Conservation (phyloP, 1,139 yeast genomes). For the Hyphopichia burtonii region DNA sequence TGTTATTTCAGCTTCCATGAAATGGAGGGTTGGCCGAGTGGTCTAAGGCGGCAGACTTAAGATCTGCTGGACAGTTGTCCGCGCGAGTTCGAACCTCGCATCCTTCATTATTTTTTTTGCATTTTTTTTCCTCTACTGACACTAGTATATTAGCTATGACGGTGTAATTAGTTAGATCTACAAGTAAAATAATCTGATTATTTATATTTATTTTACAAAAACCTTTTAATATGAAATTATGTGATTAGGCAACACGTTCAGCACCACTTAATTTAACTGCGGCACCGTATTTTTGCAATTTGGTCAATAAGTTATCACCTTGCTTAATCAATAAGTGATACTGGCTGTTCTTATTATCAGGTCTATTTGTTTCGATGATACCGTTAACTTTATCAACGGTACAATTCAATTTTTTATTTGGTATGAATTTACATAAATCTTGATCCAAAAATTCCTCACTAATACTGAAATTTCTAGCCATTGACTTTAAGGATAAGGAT, state of each 20-base stretch:
- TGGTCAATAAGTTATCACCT: slow-evolving; percentile 90
- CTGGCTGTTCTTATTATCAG: slow-evolving; percentile 93
- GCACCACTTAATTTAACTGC: slow-evolving; percentile 95
- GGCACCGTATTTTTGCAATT: slow-evolving; percentile 94
- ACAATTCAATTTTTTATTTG: slow-evolving; percentile 90
- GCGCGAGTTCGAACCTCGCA: slow-evolving; percentile 54
- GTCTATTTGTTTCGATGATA: slow-evolving; percentile 91
- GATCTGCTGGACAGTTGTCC: slow-evolving; percentile 59
- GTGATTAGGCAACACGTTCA: slow-evolving; percentile 51
- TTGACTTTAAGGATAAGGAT: slow-evolving; percentile 81
- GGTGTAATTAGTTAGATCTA: too few species aligned
- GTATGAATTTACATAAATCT: slow-evolving; percentile 87
- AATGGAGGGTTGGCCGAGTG: slow-evolving; percentile 57
- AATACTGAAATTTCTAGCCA: slow-evolving; percentile 94
- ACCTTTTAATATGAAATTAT: not conserved
- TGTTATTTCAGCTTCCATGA: not conserved
- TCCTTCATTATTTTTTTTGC: slow-evolving; percentile 24
- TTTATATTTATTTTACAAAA: not conserved
- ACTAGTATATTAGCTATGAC: too few species aligned
- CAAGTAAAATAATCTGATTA: too few species aligned
- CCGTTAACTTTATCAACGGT: slow-evolving; percentile 96
- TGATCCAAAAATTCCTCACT: slow-evolving; percentile 75
- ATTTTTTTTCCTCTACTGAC: slow-evolving; percentile 42
- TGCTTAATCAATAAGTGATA: slow-evolving; percentile 85
- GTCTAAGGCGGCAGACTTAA: slow-evolving; percentile 58